Evolutionary conservation across 352 stramenopile genomes (phyloP), one percentile per base, ranked within the genome.

Genomic region (Globisporangium uncinulatum): DNA sequence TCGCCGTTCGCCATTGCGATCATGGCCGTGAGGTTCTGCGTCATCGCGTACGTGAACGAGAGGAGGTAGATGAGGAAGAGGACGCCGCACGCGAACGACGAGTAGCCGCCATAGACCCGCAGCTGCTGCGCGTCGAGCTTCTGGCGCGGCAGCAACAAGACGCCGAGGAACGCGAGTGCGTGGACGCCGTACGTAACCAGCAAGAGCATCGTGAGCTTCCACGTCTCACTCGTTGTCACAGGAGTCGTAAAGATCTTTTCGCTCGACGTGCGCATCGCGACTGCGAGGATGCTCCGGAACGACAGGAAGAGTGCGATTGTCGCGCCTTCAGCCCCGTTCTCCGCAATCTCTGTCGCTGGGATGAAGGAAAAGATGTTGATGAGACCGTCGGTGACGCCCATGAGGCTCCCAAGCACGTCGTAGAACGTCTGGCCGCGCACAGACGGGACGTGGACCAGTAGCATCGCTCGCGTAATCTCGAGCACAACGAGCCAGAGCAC

Each of bases 41-140:
- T 54, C 56, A 61, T 61, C 36, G 71, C 70, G 62, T 87, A 87
- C 9, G 71, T 59, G 49, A 91, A 87, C 49, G 87, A 76, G 49
- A 84, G 56, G 45, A 78, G 34, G 36, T 79, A 83, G 48, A 86
- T 85, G 19, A 83, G 10, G 64, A 73, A 74, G 42, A 89, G 74
- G 21, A 69, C 66, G 36, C 71, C 62, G 52, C 65, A 73, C 6
- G 79, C 79, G 31, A 75, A 63, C 39, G 70, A 73, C 31, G 69
- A 86, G 62, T 86, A 90, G 20, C 79, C 77, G 14, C 77, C 77
- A 51, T 84, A 87, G 61, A 79, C 79, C 19, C 73, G 79, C 34
- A 86, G 52, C 50, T 87, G 77, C 65, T 89, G 79, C 13, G 77
- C 73, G 42, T 87, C 79, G 0, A 86, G 69, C 62, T 89, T 89